Conservation (phyloP, 148 eudicot genomes). For the Chenopodium album region DNA sequence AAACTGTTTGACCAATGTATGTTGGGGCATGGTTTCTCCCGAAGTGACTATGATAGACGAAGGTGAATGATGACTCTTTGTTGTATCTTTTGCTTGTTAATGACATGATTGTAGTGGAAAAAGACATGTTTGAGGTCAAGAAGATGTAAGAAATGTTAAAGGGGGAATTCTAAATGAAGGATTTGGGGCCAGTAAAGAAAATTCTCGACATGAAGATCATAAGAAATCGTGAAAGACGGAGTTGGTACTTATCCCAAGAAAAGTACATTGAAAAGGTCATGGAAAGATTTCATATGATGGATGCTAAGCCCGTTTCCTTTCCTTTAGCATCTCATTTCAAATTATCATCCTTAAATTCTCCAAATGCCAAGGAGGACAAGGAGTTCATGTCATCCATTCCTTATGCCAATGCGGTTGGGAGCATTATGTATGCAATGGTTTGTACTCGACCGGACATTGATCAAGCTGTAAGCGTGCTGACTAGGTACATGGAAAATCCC, state of each 20-base stretch:
- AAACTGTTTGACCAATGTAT: neutral
- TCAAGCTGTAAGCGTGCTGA: neutral
- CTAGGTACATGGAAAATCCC: neutral
- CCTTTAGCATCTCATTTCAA: neutral
- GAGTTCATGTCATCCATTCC: neutral
- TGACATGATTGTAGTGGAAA: neutral
- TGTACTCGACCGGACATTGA: neutral
- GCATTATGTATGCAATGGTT: neutral
- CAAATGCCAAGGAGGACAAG: neutral
- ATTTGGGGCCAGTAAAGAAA: neutral
- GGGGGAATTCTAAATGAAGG: neutral
- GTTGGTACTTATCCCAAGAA: neutral
- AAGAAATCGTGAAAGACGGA: neutral
- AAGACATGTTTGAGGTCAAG: neutral
- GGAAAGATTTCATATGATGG: neutral
- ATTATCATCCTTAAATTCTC: neutral
- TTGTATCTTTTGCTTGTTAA: neutral
- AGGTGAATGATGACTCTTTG: neutral
- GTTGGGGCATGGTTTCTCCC: neutral
- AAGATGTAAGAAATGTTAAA: neutral
- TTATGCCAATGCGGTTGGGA: neutral
- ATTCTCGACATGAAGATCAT: neutral
- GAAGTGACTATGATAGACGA: neutral
- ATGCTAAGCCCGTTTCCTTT: neutral
- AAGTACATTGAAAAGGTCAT: neutral